Base-by-base conservation (phyloP, 768 basidiomycete species). In the Albatrellus ellisii region DNA sequence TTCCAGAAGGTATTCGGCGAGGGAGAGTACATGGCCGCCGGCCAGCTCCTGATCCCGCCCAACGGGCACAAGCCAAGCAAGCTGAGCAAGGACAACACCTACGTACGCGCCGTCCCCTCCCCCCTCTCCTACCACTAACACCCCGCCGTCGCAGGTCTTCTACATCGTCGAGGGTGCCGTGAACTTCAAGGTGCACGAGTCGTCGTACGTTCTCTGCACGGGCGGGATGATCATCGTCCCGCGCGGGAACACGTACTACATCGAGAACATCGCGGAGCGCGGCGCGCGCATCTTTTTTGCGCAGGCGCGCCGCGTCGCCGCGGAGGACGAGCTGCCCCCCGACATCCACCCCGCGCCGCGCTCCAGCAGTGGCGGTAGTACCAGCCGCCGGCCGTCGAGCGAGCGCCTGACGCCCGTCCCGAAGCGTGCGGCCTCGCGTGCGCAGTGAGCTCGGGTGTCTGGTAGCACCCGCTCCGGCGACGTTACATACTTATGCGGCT, bases 1-100 rank as follows among this genome's bases (percentile, higher is more conserved):
- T 99, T 88, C 58, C 83, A 94, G 55, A 92, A 90, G 62, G 72
- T 95, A 17, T 94, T 92, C 53, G 79, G 82, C 21, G 94, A 98
- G 48, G 85, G 77, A 35, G 77, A 86, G 34, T 97, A 87, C 56
- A 77, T 97, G 46, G 94, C 91, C 1, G 82, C 88, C 24, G 95
- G 95, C 0, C 76, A 90, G 48, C 67, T 98, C 34, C 67, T 72
- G 41, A 82, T 98, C 29, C 89, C 89, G 4, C 75, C 83, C 1
- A 66, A 72, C 6, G 73, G 74, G n/a, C 67, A 73, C 46, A 99
- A 99, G 60, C 84, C 85, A 11, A 77, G 73, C 45, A 98, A 98
- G 57, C 72, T 74, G 18, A 77, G 90, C 1, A 91, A 85, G 56
- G 95, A 98, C 54, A 99, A 98, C 51, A 87, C 87, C 20, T 92